These are phyloP conservation scores for Candida sp. DNA, from an alignment of 1,139 yeast species.

Conservation along the genomic window DNA sequence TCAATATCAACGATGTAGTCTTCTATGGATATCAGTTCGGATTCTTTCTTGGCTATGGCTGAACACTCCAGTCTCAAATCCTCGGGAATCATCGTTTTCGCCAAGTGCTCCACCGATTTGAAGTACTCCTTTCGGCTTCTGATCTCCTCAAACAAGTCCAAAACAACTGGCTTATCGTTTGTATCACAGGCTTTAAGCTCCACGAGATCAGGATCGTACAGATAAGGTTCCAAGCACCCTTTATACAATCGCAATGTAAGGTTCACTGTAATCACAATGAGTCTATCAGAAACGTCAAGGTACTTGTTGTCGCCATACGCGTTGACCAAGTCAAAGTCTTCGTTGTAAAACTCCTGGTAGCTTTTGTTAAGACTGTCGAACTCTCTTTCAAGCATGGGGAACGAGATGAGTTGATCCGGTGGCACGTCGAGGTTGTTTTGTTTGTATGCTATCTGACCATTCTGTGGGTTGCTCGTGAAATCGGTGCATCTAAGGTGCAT, in stretches of 20 bases:
- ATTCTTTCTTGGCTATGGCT: neutral
- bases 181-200: neutral
- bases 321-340: neutral
- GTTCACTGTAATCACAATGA: constrained; percentile 10
- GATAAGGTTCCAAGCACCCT: constrained; percentile 9
- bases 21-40: neutral
- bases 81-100: neutral
- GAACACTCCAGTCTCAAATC: neutral
- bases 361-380: neutral
- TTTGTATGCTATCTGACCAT: neutral
- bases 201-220: constrained; percentile 12
- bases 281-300: constrained; percentile 5
- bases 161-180: neutral
- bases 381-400: neutral
- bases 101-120: neutral
- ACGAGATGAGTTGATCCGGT: neutral
- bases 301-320: neutral
- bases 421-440: neutral
- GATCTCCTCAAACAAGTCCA: neutral
- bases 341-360: neutral
- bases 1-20: neutral
- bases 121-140: neutral
- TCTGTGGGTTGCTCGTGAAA: neutral
- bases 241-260: constrained; percentile 6
- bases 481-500: neutral